These are phyloP conservation scores for Dissophora ornata DNA, from an alignment of 192 early-diverging fungal species.

Conservation along the genomic window DNA sequence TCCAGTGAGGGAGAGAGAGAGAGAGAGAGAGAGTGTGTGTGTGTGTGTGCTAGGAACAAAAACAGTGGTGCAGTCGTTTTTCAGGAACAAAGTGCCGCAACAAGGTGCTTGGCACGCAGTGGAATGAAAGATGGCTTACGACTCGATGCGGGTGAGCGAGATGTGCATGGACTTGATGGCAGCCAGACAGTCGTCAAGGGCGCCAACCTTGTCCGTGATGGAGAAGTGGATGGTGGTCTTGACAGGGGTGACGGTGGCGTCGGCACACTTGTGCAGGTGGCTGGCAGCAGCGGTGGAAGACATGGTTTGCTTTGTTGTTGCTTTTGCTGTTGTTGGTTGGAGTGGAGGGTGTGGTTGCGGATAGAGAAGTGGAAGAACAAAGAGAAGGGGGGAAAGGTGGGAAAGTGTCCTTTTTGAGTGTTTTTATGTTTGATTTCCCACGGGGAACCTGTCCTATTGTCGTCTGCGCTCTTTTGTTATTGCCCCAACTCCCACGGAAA, in stretches of 20 bases:
- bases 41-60: conserved; percentile 1
- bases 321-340: background rate
- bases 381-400: background rate
- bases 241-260: conserved; percentile 24
- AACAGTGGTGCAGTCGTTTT: background rate
- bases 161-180: conserved; percentile 77
- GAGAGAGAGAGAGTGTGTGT: no score
- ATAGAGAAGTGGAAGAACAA: background rate
- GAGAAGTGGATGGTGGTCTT: conserved; percentile 80
- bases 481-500: no score
- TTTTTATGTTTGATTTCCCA: conserved; percentile 8
- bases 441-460: no score
- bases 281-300: conserved; percentile 22
- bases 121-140: no score
- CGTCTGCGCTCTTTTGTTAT: no score
- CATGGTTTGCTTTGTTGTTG: conserved; percentile 15
- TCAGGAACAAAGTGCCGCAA: no score
- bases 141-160: conserved; percentile 95
- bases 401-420: no score
- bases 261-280: conserved; percentile 47
- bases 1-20: background rate
- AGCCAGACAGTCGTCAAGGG: conserved; percentile 83
- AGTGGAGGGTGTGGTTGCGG: background rate
- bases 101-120: no score
- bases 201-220: conserved; percentile 86